Evolutionary conservation across 306 rosid species (phyloP), one percentile per base, ranked within the genome.

Genomic region (Rosa rugosa): DNA sequence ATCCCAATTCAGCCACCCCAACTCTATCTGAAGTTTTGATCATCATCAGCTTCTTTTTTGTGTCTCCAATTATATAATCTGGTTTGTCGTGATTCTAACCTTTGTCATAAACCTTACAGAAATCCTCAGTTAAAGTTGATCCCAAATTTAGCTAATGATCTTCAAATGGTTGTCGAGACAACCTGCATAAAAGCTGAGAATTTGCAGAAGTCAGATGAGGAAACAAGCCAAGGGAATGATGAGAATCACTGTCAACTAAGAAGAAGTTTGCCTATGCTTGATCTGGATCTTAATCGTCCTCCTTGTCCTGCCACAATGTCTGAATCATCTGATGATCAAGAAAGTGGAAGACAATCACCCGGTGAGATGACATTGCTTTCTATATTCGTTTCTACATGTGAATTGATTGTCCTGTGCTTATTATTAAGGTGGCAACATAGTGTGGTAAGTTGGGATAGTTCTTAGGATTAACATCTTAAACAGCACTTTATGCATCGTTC

Each of bases 221-320:
- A 85, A 44, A 80, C 72, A 51, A n/a, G 72, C 74, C 71, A 67
- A 72, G 85, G 69, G 71, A 82, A 76, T 57, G 77, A 66, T 78
- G 38, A 66, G 3, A 77, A 63, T 78, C 2, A 9, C 72, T 81
- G 79, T 79, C 87, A 81, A 77, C 64, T 83, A 42, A 78, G 79
- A 69, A 89, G 79, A 72, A 80, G 69, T 63, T 68, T 47, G 42
- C 89, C 82, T 11, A 79, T 70, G 67, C 82, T 89, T 81, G 59
- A 81, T 62, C 97, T 84, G 87, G 98, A 94, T 84, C 97, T 91
- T 67, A 94, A 94, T 85, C 82, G 84, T 69, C 92, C 87, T 85
- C 98, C 98, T 78, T 71, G 72, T 72, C 81, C 89, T 5, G 85
- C 73, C 70, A 72, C 77, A 40, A 76, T 56, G 77, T 64, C 96